Percentiles rank a stretch among this genome's conserved stretches.
These are phyloP conservation scores for Astrephomene gubernaculifera DNA, from an alignment of 139 green algal genomes.

Conservation along the genomic window DNA sequence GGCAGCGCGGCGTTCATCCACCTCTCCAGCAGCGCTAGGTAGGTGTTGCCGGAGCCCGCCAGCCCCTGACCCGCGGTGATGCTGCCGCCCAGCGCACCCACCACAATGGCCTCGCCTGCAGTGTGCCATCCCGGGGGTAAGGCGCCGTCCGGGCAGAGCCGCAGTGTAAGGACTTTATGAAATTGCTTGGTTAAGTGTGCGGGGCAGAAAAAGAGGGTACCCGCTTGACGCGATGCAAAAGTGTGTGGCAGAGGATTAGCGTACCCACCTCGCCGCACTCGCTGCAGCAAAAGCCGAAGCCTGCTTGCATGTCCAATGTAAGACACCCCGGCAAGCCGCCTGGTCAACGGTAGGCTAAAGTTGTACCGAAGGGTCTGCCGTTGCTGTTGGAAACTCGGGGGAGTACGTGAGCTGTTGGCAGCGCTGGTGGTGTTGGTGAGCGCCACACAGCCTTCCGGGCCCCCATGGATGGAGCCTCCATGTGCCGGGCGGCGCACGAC, in stretches of 20 bases:
- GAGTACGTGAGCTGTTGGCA: too few relatives aligned
- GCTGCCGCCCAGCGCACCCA: slow-evolving; percentile 11
- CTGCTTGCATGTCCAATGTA: background rate
- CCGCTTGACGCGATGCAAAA: too few relatives aligned
- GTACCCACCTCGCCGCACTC: background rate
- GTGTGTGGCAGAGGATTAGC: background rate
- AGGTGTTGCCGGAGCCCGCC: background rate
- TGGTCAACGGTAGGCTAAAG: background rate
- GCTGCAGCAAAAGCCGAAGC: slow-evolving; percentile 18
- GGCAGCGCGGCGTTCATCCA: background rate
- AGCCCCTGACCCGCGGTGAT: slow-evolving; percentile 21
- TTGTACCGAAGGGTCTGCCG: too few relatives aligned
- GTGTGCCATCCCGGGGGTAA: too few relatives aligned
- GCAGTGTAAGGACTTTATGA: too few relatives aligned
- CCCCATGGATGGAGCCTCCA: too few relatives aligned
- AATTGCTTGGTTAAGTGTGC: too few relatives aligned
- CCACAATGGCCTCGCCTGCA: background rate
- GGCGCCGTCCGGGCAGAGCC: too few relatives aligned
- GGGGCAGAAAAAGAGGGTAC: background rate
- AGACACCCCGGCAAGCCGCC: background rate
- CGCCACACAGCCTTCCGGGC: too few relatives aligned
- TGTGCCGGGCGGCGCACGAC: too few relatives aligned
- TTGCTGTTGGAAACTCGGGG: too few relatives aligned
- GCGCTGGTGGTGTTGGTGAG: too few relatives aligned
- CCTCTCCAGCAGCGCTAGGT: background rate